Evolutionary conservation across 1,139 yeast species (phyloP).

Genomic region (Yamadazyma taylorii): DNA sequence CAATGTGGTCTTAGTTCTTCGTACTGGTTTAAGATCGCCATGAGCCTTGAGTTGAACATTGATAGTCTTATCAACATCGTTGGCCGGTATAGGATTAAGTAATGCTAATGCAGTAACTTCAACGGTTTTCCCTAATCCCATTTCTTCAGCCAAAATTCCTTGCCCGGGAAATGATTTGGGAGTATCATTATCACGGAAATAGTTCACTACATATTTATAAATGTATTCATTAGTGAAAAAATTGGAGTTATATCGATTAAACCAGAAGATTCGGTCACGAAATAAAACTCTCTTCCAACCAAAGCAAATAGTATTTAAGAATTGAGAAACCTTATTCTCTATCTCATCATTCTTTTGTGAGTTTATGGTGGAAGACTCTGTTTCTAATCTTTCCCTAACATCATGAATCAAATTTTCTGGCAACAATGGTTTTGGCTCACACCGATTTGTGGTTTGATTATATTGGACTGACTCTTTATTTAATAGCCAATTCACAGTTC

Average conservation of each 20-base stretch:
- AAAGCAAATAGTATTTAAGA: constrained; percentile 42
- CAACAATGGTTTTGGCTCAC: constrained; percentile 20
- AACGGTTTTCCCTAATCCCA: constrained; percentile 95
- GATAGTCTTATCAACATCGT: constrained; percentile 43
- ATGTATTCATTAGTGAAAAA: constrained; percentile 35
- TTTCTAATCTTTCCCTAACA: background rate
- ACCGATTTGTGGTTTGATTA: constrained; percentile 26
- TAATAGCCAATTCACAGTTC: constrained; percentile 66
- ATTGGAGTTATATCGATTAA: constrained; percentile 51
- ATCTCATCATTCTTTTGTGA: constrained; percentile 5
- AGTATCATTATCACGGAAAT: constrained; percentile 16
- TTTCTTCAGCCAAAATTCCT: constrained; percentile 85
- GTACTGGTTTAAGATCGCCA: constrained; percentile 44
- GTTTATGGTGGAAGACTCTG: background rate
- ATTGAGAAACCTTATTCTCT: constrained; percentile 16
- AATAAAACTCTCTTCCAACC: constrained; percentile 49
- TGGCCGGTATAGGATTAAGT: constrained; percentile 52
- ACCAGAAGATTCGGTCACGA: constrained; percentile 34
- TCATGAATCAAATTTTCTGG: constrained; percentile 10
- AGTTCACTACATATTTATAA: constrained; percentile 24
- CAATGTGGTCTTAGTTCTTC: constrained; percentile 66
- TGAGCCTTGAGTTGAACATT: constrained; percentile 35
- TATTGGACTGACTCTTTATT: constrained; percentile 54
- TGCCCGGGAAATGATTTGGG: constrained; percentile 44
- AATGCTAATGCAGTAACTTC: constrained; percentile 70